Evolutionary conservation across 2,329 filamentous ascomycete species (phyloP).

Genomic region (Trichoderma guizhouense): DNA sequence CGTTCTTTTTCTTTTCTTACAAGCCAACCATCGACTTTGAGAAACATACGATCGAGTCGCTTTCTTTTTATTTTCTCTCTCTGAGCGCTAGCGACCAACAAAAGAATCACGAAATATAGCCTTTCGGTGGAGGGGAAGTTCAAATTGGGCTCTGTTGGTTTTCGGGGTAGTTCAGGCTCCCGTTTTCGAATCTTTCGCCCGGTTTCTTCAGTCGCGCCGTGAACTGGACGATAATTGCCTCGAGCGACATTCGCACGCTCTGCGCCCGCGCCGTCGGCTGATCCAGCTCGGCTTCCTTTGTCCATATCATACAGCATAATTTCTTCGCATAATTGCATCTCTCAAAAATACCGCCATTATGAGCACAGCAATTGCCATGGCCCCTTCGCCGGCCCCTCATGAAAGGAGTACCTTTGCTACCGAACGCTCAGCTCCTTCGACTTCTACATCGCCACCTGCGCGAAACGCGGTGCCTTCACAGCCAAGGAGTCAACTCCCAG

Average conservation of each 20-base stretch:
- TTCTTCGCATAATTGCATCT: neutral
- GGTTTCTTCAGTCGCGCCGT: neutral
- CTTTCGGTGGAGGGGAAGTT: conserved; percentile 2
- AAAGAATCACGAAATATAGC: neutral
- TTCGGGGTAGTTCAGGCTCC: neutral
- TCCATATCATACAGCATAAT: neutral
- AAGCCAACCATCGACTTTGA: neutral
- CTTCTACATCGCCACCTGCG: conserved; percentile 42
- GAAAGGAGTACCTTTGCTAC: conserved; percentile 58
- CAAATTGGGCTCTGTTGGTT: neutral
- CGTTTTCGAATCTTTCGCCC: neutral
- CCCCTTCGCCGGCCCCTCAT: conserved; percentile 64
- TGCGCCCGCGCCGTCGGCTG: conserved; percentile 10
- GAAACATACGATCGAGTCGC: neutral
- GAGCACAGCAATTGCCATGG: conserved; percentile 67
- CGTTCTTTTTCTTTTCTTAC: neutral
- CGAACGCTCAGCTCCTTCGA: conserved; percentile 43
- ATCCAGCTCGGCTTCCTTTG: conserved; percentile 7
- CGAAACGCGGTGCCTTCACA: conserved; percentile 34
- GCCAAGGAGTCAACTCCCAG: conserved; percentile 21
- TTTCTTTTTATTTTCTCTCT: neutral
- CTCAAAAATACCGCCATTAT: conserved; percentile 43
- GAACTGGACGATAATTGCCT: neutral
- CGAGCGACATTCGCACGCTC: conserved; percentile 2
- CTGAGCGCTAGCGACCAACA: neutral